Percentiles rank a stretch among this genome's conserved stretches.
These are phyloP conservation scores for Dioscorea zingiberensis DNA, from an alignment of 106 monocot genomes.

Conservation along the genomic window DNA sequence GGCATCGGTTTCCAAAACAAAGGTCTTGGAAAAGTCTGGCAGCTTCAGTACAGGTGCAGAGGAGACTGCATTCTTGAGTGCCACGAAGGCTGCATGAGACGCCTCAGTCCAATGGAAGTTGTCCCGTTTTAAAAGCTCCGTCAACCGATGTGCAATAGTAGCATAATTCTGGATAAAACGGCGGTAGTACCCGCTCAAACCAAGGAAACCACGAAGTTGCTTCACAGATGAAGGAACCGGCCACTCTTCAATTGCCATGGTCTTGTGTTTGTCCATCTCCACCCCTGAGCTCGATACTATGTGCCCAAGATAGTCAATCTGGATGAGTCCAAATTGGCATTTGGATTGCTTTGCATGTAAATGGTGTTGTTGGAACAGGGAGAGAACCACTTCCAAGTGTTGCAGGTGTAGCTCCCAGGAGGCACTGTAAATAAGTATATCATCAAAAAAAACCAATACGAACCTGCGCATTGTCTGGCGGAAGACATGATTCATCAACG, in stretches of 20 bases:
- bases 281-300: background rate
- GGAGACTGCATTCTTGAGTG: too few relatives aligned
- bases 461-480: background rate
- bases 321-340: too few relatives aligned
- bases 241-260: background rate
- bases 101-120: background rate
- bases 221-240: background rate
- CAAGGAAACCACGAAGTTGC: background rate
- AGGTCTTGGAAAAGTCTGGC: too few relatives aligned
- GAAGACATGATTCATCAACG: background rate
- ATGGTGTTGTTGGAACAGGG: background rate
- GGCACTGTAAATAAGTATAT: background rate
- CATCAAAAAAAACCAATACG: slow-evolving; percentile 1
- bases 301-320: background rate
- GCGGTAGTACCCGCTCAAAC: background rate
- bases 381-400: background rate
- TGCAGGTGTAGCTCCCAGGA: too few relatives aligned
- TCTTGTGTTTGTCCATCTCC: too few relatives aligned
- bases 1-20: too few relatives aligned
- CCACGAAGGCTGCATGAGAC: too few relatives aligned
- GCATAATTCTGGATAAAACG: background rate
- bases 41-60: too few relatives aligned
- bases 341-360: background rate
- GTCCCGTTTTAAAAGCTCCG: background rate
- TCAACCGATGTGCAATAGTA: background rate